Conservation (phyloP, 2,329 filamentous ascomycete genomes). For the Aspergillus bombycis region DNA sequence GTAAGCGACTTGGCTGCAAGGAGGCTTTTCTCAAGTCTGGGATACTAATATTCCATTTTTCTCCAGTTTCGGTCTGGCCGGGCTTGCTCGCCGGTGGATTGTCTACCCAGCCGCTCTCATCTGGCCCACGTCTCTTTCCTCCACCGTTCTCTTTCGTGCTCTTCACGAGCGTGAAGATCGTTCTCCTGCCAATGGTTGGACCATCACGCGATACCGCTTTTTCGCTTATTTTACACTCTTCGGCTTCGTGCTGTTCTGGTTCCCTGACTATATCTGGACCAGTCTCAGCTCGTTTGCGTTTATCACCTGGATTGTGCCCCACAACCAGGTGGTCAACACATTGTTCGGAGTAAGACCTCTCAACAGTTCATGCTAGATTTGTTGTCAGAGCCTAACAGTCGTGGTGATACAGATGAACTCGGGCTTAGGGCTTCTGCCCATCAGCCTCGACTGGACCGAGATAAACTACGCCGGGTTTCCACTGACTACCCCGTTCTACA, state of each 20-base stretch:
- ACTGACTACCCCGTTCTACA: constrained; percentile 43
- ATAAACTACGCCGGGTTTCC: constrained; percentile 35
- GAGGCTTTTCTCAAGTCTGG: neutral
- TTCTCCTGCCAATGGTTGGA: constrained; percentile 24
- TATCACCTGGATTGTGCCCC: constrained; percentile 51
- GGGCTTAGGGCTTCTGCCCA: constrained; percentile 38
- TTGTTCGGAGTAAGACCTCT: constrained; percentile 25
- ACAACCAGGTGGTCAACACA: constrained; percentile 40
- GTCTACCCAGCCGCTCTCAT: constrained; percentile 26
- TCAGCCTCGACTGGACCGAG: constrained; percentile 52
- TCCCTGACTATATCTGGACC: constrained; percentile 54
- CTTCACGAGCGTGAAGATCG: constrained; percentile 23
- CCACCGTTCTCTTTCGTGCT: constrained; percentile 25
- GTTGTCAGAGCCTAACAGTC: neutral
- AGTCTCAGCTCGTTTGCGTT: constrained; percentile 52
- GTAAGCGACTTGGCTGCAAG: constrained; percentile 5
- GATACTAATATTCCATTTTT: neutral
- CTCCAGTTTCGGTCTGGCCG: constrained; percentile 24
- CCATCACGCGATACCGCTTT: constrained; percentile 23
- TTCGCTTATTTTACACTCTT: constrained; percentile 21
- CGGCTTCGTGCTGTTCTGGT: constrained; percentile 48
- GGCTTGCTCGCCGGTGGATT: constrained; percentile 25
- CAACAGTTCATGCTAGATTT: too few species aligned
- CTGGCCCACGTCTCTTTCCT: constrained; percentile 26
- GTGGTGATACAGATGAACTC: constrained; percentile 25